phyloP scores from a whole-genome alignment of 768 basidiomycete species.

The Psilocybe cubensis region DNA sequence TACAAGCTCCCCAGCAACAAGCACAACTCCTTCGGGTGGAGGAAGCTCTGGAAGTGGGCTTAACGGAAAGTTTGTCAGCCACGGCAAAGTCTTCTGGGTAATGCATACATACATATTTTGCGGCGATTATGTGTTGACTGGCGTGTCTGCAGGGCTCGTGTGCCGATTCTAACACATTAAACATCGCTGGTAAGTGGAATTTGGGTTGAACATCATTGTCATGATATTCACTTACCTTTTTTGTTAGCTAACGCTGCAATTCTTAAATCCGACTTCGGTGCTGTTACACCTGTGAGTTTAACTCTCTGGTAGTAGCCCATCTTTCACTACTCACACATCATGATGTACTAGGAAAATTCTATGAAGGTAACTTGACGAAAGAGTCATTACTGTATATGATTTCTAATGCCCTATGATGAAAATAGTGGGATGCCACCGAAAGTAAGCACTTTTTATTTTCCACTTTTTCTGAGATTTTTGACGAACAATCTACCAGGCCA shows the following conservation, averaged over 20 bases:
- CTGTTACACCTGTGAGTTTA: slow-evolving; percentile 39
- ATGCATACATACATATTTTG: not conserved
- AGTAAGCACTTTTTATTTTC: slow-evolving; percentile 20
- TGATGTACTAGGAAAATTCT: slow-evolving; percentile 37
- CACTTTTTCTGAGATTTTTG: not conserved
- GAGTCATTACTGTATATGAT: not conserved
- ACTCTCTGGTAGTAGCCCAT: not conserved
- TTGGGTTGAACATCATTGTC: not conserved
- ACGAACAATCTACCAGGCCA: slow-evolving; percentile 18
- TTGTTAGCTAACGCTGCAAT: slow-evolving; percentile 33
- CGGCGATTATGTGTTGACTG: not conserved
- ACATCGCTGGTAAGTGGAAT: slow-evolving; percentile 30
- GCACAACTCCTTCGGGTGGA: slow-evolving; percentile 2
- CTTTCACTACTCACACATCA: not conserved
- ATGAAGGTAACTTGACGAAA: slow-evolving; percentile 42
- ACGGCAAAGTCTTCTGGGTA: slow-evolving; percentile 40
- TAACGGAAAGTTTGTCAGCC: slow-evolving; percentile 30
- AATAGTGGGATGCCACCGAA: slow-evolving; percentile 44
- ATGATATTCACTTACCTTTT: not conserved
- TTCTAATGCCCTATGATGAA: not conserved
- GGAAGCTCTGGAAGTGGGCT: slow-evolving; percentile 24
- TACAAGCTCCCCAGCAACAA: slow-evolving; percentile 4
- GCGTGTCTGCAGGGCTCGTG: slow-evolving; percentile 20
- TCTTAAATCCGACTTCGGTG: slow-evolving; percentile 41
- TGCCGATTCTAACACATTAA: slow-evolving; percentile 33